Conservation (phyloP, 23 red algal genomes). For the Gracilaria domingensis region DNA sequence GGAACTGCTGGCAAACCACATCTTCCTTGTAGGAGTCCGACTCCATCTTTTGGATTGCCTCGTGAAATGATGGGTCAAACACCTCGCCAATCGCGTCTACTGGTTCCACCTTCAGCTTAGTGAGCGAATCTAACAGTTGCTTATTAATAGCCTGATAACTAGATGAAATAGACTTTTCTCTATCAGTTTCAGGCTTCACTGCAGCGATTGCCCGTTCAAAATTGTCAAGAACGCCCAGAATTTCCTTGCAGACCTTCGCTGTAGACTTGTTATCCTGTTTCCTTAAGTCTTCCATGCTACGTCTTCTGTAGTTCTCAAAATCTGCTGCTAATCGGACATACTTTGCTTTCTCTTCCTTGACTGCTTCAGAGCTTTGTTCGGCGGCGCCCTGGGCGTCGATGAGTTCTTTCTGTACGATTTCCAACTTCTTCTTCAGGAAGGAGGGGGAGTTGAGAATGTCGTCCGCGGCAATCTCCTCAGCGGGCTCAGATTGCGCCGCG, state of each 20-base stretch:
- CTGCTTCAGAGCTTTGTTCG: constrained; percentile 30
- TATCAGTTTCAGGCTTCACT: constrained; percentile 72
- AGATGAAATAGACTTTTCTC: constrained; percentile 71
- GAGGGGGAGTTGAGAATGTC: constrained; percentile 89
- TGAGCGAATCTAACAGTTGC: constrained; percentile 75
- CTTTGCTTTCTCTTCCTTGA: constrained; percentile 79
- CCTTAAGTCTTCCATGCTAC: constrained; percentile 77
- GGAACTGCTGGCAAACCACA: constrained; percentile 77
- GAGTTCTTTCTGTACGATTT: constrained; percentile 89
- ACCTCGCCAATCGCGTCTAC: constrained; percentile 80
- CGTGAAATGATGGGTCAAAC: constrained; percentile 90
- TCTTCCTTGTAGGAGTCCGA: constrained; percentile 80
- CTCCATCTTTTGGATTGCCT: constrained; percentile 86
- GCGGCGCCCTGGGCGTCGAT: constrained; percentile 31
- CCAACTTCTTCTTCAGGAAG: constrained; percentile 88
- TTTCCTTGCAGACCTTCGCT: constrained; percentile 73
- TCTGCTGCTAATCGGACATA: constrained; percentile 94
- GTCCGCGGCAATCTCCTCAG: constrained; percentile 60
- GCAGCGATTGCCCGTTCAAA: constrained; percentile 87
- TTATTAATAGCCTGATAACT: constrained; percentile 88
- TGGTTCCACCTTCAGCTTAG: constrained; percentile 87
- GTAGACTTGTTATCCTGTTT: constrained; percentile 60
- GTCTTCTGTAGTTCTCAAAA: constrained; percentile 94
- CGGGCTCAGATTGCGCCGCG: constrained; percentile 5
- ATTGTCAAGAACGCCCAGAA: constrained; percentile 88